Evolutionary conservation across 1,284 basidiomycete species (phyloP).

Genomic region (Anthracocystis panici-leucophaei): DNA sequence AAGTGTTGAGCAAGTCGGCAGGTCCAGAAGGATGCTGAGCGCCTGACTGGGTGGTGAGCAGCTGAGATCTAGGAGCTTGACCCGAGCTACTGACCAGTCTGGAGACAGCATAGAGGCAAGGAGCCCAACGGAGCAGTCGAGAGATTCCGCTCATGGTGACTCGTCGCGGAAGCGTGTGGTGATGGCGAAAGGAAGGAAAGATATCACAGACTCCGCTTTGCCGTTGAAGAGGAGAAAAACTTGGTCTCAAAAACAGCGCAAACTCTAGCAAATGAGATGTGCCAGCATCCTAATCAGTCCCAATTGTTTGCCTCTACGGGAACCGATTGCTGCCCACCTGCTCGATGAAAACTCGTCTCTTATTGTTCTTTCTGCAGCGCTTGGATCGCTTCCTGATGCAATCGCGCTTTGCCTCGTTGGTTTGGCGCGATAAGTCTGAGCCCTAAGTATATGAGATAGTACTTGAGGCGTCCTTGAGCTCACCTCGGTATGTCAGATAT

Average conservation of each 20-base stretch:
- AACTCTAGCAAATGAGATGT: background rate
- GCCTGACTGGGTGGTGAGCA: slow-evolving; percentile 15
- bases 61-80: slow-evolving; percentile 12
- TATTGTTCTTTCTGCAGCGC: slow-evolving; percentile 13
- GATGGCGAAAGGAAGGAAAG: background rate
- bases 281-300: slow-evolving; percentile 17
- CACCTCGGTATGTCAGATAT: too few species aligned
- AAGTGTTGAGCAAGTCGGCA: slow-evolving; percentile 16
- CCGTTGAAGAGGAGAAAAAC: too few species aligned
- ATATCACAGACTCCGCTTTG: too few species aligned
- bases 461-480: too few species aligned
- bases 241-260: background rate
- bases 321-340: background rate
- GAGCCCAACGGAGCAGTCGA: slow-evolving; percentile 28
- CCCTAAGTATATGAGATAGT: background rate
- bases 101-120: slow-evolving; percentile 33
- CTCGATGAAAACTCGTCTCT: background rate
- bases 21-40: slow-evolving; percentile 1
- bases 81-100: slow-evolving; percentile 13
- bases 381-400: slow-evolving; percentile 26
- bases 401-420: background rate
- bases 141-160: slow-evolving; percentile 27
- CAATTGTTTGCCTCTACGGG: slow-evolving; percentile 1
- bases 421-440: background rate
- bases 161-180: background rate